Evolutionary conservation across 345 rosid species (phyloP).

Genomic region (Lepidium africanum): DNA sequence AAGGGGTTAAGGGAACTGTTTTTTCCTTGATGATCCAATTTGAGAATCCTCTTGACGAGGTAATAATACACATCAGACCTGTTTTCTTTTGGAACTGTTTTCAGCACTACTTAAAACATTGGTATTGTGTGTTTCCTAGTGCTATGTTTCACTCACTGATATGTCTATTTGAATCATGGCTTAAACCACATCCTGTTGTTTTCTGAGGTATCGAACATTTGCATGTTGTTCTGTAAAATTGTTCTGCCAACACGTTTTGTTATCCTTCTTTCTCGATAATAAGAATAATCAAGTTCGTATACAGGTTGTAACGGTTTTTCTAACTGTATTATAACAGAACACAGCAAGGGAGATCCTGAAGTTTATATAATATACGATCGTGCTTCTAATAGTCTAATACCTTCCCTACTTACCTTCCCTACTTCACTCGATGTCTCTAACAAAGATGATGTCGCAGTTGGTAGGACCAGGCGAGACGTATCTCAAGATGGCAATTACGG

Average conservation of each 20-base stretch:
- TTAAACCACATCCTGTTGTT: neutral
- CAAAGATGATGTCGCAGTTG: constrained; percentile 93
- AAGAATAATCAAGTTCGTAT: neutral
- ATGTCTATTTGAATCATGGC: neutral
- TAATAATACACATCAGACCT: constrained; percentile 12
- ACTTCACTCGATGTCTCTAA: constrained; percentile 85
- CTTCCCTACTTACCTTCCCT: too few relatives aligned
- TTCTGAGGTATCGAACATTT: neutral
- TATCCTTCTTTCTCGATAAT: neutral
- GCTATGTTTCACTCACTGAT: neutral
- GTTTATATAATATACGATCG: constrained; percentile 78
- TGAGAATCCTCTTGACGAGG: constrained; percentile 93
- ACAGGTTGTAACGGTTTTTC: neutral
- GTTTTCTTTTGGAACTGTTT: neutral
- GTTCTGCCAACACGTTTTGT: neutral
- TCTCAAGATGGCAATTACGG: constrained; percentile 83
- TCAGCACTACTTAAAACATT: neutral
- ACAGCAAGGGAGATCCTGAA: constrained; percentile 71
- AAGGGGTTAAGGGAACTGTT: too few relatives aligned
- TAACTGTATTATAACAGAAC: constrained; percentile 35
- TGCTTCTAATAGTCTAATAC: constrained; percentile 64
- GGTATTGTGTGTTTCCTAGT: neutral
- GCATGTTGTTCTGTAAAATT: neutral
- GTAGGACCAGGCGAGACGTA: constrained; percentile 76
- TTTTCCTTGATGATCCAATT: constrained; percentile 41